These are phyloP conservation scores for Manihot esculenta DNA, from an alignment of 441 rosid genomes.

Conservation along the genomic window DNA sequence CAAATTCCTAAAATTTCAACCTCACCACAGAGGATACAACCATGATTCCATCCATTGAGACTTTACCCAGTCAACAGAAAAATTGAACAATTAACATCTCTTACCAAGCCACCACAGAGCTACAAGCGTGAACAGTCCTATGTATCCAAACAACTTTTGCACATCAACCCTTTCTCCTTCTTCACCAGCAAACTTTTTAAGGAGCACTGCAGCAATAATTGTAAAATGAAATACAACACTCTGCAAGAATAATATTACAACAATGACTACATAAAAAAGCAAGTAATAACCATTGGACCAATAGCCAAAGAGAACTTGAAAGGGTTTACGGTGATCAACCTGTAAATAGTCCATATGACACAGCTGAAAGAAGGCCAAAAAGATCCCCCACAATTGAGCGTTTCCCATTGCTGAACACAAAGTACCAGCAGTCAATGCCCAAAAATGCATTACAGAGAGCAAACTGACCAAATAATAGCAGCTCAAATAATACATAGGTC, in stretches of 20 bases:
- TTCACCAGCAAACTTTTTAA: constrained; percentile 92
- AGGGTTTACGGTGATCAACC: constrained; percentile 38
- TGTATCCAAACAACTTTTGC: constrained; percentile 95
- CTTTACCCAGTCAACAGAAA: constrained; percentile 9
- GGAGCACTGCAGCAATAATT: constrained; percentile 70
- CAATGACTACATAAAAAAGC: neutral
- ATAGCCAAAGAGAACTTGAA: neutral
- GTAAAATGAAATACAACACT: constrained; percentile 16
- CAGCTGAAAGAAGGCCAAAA: constrained; percentile 92
- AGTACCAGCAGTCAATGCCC: constrained; percentile 49
- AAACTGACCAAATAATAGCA: constrained; percentile 15
- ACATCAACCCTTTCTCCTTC: constrained; percentile 93
- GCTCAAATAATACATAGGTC: constrained; percentile 23
- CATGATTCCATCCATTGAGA: neutral
- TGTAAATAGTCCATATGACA: constrained; percentile 90
- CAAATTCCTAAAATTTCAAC: neutral
- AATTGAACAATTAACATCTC: constrained; percentile 21
- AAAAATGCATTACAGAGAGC: constrained; percentile 21
- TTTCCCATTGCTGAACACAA: constrained; percentile 74
- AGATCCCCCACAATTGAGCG: constrained; percentile 90
- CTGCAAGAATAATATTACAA: constrained; percentile 14
- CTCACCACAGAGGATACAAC: neutral
- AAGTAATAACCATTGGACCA: neutral
- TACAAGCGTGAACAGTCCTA: constrained; percentile 92
- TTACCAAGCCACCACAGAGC: constrained; percentile 99